A percentile compares a stretch with the other conserved stretches of the same genome.
Evolutionary conservation across 1,284 basidiomycete genomes (phyloP).

Genomic region (Rugosomyces carneus): DNA sequence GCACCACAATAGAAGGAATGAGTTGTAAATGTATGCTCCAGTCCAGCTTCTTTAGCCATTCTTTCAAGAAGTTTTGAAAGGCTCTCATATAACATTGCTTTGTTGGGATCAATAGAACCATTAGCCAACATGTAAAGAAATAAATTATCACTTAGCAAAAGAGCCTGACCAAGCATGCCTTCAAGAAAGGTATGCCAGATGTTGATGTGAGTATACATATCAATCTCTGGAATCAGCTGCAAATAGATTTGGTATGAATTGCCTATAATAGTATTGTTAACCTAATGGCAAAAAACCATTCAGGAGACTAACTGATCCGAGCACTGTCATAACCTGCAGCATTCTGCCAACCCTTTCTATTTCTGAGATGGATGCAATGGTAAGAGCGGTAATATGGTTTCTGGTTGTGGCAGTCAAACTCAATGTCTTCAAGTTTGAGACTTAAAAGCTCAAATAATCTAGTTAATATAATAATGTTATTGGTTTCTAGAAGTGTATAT

Average conservation of each 20-base stretch:
- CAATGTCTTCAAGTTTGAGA: no score
- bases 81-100: slow-evolving; percentile 21
- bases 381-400: no score
- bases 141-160: slow-evolving; percentile 25
- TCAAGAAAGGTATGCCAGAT: slow-evolving; percentile 24
- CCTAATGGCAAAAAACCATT: no score
- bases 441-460: no score
- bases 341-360: slow-evolving; percentile 26
- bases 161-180: slow-evolving; percentile 11
- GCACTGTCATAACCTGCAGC: slow-evolving; percentile 21
- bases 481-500: no score
- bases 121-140: slow-evolving; percentile 28
- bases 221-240: slow-evolving; percentile 20
- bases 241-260: slow-evolving; percentile 27
- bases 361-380: no score
- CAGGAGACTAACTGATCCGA: no score
- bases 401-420: no score
- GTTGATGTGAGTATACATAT: slow-evolving; percentile 22
- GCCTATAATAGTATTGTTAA: slow-evolving; percentile 21
- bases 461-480: no score
- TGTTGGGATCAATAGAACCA: slow-evolving; percentile 19
- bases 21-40: slow-evolving; percentile 25
- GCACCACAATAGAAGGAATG: slow-evolving; percentile 31
- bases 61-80: slow-evolving; percentile 23
- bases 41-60: slow-evolving; percentile 18